These are phyloP conservation scores for Daedaleopsis nitida DNA, from an alignment of 768 basidiomycete genomes.

Conservation along the genomic window DNA sequence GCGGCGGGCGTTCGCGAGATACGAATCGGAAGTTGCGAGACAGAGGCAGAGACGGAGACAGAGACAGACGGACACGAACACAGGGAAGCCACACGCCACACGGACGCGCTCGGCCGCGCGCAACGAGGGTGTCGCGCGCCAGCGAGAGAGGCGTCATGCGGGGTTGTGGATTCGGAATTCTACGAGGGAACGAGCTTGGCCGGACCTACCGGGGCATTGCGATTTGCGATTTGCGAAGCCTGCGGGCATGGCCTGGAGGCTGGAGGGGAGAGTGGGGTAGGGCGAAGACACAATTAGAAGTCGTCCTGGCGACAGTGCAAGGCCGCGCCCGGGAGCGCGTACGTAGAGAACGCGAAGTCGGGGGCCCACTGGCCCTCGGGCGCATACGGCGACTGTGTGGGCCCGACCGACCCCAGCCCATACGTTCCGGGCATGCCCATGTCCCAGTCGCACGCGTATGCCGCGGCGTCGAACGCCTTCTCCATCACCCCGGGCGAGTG, in stretches of 20 bases:
- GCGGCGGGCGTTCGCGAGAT: background rate
- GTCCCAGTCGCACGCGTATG: constrained; percentile 13
- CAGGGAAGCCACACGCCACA: background rate
- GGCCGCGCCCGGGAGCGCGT: constrained; percentile 6
- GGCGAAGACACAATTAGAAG: constrained; percentile 13
- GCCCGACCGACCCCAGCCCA: constrained; percentile 6
- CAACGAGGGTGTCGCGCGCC: constrained; percentile 1
- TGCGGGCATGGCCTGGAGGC: too few relatives aligned
- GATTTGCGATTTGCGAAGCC: background rate
- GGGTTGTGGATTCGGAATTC: background rate
- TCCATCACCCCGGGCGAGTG: constrained; percentile 21
- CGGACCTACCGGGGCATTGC: constrained; percentile 10
- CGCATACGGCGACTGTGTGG: constrained; percentile 3
- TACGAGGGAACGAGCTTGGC: constrained; percentile 8
- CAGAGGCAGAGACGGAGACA: background rate
- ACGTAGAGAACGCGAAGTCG: constrained; percentile 5
- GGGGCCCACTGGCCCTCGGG: background rate
- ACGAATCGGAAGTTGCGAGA: too few relatives aligned
- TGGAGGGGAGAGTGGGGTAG: background rate
- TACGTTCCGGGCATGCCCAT: constrained; percentile 10
- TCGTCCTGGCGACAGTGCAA: constrained; percentile 25
- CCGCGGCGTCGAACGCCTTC: constrained; percentile 31
- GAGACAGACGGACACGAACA: background rate
- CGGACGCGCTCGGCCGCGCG: background rate
- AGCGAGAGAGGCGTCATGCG: background rate